Conservation (phyloP, 768 basidiomycete genomes). For the Termitomyces sp. region DNA sequence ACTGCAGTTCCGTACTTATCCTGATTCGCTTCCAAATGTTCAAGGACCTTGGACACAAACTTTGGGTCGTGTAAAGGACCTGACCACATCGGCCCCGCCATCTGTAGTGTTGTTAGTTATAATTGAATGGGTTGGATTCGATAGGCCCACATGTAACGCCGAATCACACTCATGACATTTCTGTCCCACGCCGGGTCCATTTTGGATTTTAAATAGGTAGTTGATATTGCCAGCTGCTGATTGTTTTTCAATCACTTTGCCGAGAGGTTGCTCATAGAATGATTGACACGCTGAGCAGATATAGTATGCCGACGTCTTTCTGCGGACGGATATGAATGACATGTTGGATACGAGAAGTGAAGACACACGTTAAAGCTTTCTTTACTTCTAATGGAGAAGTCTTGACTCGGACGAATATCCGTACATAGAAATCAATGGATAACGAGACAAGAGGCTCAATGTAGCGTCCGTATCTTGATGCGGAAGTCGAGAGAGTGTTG, state of each 20-base stretch:
- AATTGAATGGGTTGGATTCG: background rate
- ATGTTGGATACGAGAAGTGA: background rate
- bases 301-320: conserved; percentile 83
- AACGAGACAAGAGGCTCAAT: conserved; percentile 86
- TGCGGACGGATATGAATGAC: conserved; percentile 24
- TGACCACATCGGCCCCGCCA: conserved; percentile 97
- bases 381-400: conserved; percentile 81
- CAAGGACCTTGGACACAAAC: conserved; percentile 72
- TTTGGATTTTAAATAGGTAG: conserved; percentile 62
- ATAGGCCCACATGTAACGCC: conserved; percentile 58
- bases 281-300: conserved; percentile 82
- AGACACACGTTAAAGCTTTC: conserved; percentile 62
- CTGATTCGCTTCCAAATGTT: conserved; percentile 59
- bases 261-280: conserved; percentile 81
- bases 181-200: conserved; percentile 60
- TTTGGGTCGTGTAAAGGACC: conserved; percentile 73
- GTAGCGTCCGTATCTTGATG: conserved; percentile 87
- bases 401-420: conserved; percentile 79
- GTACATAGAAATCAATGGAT: conserved; percentile 96
- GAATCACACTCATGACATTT: conserved; percentile 82
- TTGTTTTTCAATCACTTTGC: conserved; percentile 56
- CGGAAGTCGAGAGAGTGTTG: conserved; percentile 77
- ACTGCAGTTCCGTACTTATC: conserved; percentile 69
- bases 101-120: conserved; percentile 30
- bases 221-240: conserved; percentile 53